Conservation (phyloP, 139 green algal species). For the Eudorina sp. region DNA sequence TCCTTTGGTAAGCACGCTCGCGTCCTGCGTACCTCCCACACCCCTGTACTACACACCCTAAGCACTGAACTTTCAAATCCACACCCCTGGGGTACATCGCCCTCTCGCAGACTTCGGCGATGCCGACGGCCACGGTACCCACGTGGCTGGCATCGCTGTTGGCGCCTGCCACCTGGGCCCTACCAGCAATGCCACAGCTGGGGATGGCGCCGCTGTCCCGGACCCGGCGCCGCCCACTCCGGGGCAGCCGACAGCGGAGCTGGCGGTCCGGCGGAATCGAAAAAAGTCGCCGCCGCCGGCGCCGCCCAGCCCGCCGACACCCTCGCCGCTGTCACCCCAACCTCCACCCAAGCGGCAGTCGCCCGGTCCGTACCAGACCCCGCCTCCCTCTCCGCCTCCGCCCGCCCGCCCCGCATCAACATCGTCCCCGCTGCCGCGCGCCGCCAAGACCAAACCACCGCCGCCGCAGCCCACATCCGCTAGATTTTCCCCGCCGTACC, state of each 20-base stretch:
- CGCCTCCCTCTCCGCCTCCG: too few relatives aligned
- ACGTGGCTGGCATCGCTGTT: slow-evolving; percentile 80
- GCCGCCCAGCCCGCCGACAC: neutral
- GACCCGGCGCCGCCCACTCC: neutral
- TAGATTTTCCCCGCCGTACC: too few relatives aligned
- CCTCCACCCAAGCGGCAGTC: too few relatives aligned
- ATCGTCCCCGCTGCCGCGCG: neutral
- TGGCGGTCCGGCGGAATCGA: neutral
- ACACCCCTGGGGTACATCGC: too few relatives aligned
- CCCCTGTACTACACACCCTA: too few relatives aligned
- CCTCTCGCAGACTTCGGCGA: slow-evolving; percentile 69
- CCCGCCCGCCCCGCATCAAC: too few relatives aligned
- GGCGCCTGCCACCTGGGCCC: slow-evolving; percentile 53
- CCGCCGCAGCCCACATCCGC: neutral
- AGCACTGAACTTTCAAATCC: too few relatives aligned
- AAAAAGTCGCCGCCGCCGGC: neutral
- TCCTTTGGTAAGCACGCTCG: too few relatives aligned
- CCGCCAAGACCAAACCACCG: neutral
- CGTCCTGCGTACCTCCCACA: too few relatives aligned
- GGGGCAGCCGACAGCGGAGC: too few relatives aligned
- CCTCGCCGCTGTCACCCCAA: neutral
- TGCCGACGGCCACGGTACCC: slow-evolving; percentile 88
- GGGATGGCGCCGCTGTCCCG: neutral
- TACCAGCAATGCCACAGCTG: too few relatives aligned
- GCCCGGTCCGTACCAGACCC: too few relatives aligned